phyloP scores from a whole-genome alignment of 495 filamentous ascomycete species.

The Penicillium crystallinum region DNA sequence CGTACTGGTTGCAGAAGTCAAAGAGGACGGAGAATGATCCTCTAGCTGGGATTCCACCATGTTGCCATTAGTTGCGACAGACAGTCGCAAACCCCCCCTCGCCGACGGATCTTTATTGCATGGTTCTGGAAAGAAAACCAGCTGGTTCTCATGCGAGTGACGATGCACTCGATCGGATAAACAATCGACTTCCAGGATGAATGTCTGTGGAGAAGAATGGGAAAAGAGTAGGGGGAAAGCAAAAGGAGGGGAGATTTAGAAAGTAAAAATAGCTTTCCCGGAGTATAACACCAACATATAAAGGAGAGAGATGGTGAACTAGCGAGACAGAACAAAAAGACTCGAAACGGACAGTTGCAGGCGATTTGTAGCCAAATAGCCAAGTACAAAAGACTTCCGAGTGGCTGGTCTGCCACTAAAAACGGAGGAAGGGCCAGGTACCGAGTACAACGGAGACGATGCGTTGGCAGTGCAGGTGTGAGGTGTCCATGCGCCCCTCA shows the following conservation, averaged over 20 bases:
- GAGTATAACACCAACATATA: not conserved
- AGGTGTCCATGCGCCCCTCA: conserved; percentile 24
- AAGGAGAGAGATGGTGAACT: no score
- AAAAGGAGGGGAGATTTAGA: not conserved
- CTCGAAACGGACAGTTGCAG: conserved; percentile 24
- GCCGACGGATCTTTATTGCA: conserved; percentile 26
- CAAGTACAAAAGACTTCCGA: not conserved
- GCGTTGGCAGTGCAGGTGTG: conserved; percentile 30
- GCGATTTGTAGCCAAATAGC: not conserved
- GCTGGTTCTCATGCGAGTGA: conserved; percentile 8
- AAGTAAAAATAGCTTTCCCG: not conserved
- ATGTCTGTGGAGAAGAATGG: not conserved
- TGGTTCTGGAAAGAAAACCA: conserved; percentile 22
- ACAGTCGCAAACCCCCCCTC: conserved; percentile 25
- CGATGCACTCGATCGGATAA: conserved; percentile 14
- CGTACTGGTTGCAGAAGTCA: conserved; percentile 37
- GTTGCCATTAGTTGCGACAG: conserved; percentile 22
- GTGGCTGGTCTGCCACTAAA: not conserved
- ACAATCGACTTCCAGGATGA: conserved; percentile 19
- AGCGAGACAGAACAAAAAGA: conserved; percentile 8
- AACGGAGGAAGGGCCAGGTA: not conserved
- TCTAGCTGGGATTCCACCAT: conserved; percentile 39
- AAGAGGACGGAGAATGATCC: conserved; percentile 27
- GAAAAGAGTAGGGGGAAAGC: not conserved
- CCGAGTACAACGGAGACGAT: conserved; percentile 7